A percentile compares a stretch with the other conserved stretches of the same genome.
phyloP scores from a whole-genome alignment of 768 basidiomycete species.

The Collybia mongolica region DNA sequence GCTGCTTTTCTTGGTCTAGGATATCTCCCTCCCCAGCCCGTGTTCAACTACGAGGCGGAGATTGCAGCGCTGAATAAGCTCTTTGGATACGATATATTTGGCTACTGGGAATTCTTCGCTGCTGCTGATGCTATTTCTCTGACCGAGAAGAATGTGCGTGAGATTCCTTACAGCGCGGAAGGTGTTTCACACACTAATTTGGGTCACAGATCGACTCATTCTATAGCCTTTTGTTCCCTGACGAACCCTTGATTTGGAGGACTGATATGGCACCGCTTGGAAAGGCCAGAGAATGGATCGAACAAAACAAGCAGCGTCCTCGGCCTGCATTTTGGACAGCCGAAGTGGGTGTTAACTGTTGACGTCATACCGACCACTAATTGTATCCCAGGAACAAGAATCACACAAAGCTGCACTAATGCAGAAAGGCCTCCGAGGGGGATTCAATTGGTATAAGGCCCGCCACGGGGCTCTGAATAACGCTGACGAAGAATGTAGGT shows the following conservation, averaged over 20 bases:
- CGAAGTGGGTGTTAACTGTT: conserved; percentile 16
- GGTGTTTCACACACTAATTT: not conserved
- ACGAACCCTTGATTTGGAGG: conserved; percentile 24
- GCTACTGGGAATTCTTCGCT: conserved; percentile 37
- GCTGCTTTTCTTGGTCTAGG: conserved; percentile 37
- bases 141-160: conserved; percentile 33
- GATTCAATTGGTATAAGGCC: conserved; percentile 15
- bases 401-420: not conserved
- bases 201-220: conserved; percentile 37
- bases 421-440: not conserved
- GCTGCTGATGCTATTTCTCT: conserved; percentile 28
- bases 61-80: conserved; percentile 13
- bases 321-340: conserved; percentile 21
- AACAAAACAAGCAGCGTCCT: conserved; percentile 18
- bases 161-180: not conserved
- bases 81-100: conserved; percentile 27
- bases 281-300: conserved; percentile 25
- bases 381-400: too few relatives aligned
- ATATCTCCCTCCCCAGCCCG: conserved; percentile 27
- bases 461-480: conserved; percentile 8
- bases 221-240: conserved; percentile 27
- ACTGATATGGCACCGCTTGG: conserved; percentile 24
- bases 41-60: conserved; percentile 5
- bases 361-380: too few relatives aligned
- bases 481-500: conserved; percentile 7